These are phyloP conservation scores for Cercospora canescens DNA, from an alignment of 2,329 filamentous ascomycete species.

Conservation along the genomic window DNA sequence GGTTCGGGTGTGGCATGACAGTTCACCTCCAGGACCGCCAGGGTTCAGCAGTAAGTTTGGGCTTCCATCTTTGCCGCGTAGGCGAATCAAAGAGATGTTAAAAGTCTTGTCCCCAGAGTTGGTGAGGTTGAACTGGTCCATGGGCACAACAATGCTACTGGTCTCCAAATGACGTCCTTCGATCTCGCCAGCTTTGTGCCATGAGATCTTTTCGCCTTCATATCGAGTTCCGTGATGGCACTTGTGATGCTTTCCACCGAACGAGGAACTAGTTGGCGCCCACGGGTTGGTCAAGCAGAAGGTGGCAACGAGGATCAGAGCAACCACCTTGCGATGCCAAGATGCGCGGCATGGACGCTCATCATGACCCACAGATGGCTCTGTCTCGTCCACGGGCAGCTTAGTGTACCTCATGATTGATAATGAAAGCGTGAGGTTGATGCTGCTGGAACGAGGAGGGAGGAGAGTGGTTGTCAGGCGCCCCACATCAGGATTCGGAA, in stretches of 20 bases:
- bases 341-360: background rate
- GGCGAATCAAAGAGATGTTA: constrained; percentile 21
- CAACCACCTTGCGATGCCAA: background rate
- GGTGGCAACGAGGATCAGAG: background rate
- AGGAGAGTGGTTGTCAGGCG: background rate
- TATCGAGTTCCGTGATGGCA: constrained; percentile 4
- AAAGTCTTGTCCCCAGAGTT: constrained; percentile 26
- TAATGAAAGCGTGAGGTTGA: background rate
- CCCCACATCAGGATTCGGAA: background rate
- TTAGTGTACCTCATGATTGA: background rate
- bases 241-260: background rate
- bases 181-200: constrained; percentile 23
- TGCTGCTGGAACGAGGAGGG: background rate
- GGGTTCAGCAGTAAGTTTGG: constrained; percentile 23
- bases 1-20: background rate
- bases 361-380: background rate
- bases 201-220: constrained; percentile 24
- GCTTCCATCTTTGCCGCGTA: constrained; percentile 20
- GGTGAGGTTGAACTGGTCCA: constrained; percentile 26
- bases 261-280: background rate
- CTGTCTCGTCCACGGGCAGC: background rate
- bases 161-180: constrained; percentile 21
- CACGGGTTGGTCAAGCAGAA: background rate
- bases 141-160: constrained; percentile 22
- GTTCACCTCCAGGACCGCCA: constrained; percentile 6